Base-by-base conservation (phyloP, 257 asterid species). In the Plantago major region DNA sequence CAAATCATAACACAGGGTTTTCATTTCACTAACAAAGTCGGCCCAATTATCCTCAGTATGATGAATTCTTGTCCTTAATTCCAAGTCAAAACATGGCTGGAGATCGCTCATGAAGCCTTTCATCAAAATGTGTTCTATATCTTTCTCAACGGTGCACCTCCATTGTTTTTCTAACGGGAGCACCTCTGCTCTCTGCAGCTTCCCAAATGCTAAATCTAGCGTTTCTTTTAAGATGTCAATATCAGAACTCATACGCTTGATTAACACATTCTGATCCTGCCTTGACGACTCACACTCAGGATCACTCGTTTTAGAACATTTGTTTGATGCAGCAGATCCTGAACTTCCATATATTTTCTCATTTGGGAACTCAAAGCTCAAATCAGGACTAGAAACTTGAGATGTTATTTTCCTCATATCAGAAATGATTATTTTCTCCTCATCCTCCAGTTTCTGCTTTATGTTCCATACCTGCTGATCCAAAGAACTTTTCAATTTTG, bases 151-250 rank as follows among this genome's bases (percentile, higher is more conserved):
- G 2, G 26, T 48, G 68, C 78, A 70, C 70, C 71, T 78, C 93
- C 94, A 87, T 58, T 81, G 74, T 66, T 82, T 87, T 78, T 87
- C 96, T 58, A 81, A 30, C 6, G 88, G 90, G 62, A 76, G 70
- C 17, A 68, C 68, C 75, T 82, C 87, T 13, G 66, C 76, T 17
- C 70, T 75, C 48, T 78, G 76, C 82, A 83, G 80, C 68, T 67
- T 78, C 57, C 89, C 87, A 52, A 87, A 85, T 3, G 88, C 90
- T 44, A 75, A 75, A 74, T 77, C 96, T 7, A 90, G 52, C 0
- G 83, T 83, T 55, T 78, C 79, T 70, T 85, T 87, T 70, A 90
- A 70, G 38, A 81, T 71, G 51, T 84, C 81, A 9, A 83, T 80
- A 14, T 84, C 88, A 2, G 85, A 82, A 67, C 88, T 84, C 95